A percentile compares a stretch with the other conserved stretches of the same genome.
These are phyloP conservation scores for Pharus latifolius DNA, from an alignment of 176 grass and related monocot genomes.

Conservation along the genomic window DNA sequence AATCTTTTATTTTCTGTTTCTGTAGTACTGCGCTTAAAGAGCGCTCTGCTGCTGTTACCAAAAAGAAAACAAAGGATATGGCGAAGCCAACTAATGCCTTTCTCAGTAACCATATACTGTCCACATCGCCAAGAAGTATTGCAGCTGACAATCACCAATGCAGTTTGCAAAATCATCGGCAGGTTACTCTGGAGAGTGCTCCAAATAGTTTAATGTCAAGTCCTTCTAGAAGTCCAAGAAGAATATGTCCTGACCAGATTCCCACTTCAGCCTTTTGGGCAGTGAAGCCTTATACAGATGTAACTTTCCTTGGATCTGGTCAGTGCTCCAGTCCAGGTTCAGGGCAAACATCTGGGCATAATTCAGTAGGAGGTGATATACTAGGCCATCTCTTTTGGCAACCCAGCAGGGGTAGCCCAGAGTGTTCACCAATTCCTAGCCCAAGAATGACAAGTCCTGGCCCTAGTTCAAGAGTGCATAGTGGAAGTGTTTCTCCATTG, in stretches of 20 bases:
- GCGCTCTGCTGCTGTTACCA: conserved; percentile 23
- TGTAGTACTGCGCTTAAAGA: conserved; percentile 65
- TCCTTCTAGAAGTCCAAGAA: conserved; percentile 78
- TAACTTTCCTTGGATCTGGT: conserved; percentile 89
- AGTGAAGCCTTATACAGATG: conserved; percentile 64
- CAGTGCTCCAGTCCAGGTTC: conserved; percentile 97
- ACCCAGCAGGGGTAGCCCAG: conserved; percentile 71
- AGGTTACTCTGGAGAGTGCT: conserved; percentile 65
- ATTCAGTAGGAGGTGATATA: conserved; percentile 95
- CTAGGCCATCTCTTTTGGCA: conserved; percentile 80
- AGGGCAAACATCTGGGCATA: conserved; percentile 97
- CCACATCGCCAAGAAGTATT: conserved; percentile 46
- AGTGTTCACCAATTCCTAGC: conserved; percentile 91
- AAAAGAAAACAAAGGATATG: conserved; percentile 41
- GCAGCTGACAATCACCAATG: conserved; percentile 45
- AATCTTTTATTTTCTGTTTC: conserved; percentile 34
- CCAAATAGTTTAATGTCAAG: conserved; percentile 96
- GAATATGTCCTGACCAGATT: conserved; percentile 81
- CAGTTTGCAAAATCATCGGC: conserved; percentile 45
- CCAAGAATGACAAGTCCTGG: conserved; percentile 95
- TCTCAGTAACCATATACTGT: conserved; percentile 35
- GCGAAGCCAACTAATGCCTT: conserved; percentile 42
- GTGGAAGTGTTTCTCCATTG: conserved; percentile 86
- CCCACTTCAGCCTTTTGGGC: conserved; percentile 73
- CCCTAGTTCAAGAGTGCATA: conserved; percentile 89